phyloP scores from a whole-genome alignment of 768 basidiomycete species.

The Boletus rubescentipes region DNA sequence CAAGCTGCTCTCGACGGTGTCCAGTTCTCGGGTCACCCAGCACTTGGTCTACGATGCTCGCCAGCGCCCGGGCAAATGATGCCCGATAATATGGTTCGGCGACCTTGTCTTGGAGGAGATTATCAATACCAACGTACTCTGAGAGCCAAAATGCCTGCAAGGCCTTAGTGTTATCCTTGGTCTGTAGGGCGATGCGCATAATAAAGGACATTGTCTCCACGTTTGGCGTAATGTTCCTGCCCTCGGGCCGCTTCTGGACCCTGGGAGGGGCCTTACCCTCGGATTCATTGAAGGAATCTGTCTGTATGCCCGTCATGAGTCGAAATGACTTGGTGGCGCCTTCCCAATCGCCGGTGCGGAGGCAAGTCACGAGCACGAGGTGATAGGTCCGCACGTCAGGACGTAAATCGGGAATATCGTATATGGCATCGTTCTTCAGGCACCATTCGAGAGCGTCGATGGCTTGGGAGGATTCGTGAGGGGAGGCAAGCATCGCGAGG shows the following conservation, averaged over 20 bases:
- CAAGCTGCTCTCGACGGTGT: conserved; percentile 18
- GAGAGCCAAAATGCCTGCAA: conserved; percentile 64
- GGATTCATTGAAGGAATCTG: conserved; percentile 42
- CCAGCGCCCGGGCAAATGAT: conserved; percentile 49
- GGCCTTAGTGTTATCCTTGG: conserved; percentile 48
- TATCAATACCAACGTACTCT: conserved; percentile 43
- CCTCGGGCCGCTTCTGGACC: conserved; percentile 42
- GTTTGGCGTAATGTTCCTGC: conserved; percentile 46
- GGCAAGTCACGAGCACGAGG: conserved; percentile 62
- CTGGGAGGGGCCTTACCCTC: conserved; percentile 41
- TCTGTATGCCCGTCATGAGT: conserved; percentile 68
- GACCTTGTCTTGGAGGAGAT: conserved; percentile 30
- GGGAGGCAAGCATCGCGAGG: conserved; percentile 41
- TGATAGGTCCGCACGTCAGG: conserved; percentile 48
- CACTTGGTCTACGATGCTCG: conserved; percentile 41
- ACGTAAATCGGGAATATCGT: conserved; percentile 42
- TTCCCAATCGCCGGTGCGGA: conserved; percentile 63
- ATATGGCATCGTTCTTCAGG: conserved; percentile 51
- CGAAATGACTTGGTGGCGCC: conserved; percentile 58
- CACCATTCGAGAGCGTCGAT: conserved; percentile 69
- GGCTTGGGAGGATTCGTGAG: conserved; percentile 44
- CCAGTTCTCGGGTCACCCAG: conserved; percentile 18
- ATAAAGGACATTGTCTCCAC: conserved; percentile 56
- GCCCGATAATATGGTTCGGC: conserved; percentile 39
- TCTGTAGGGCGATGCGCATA: conserved; percentile 56